phyloP scores from a whole-genome alignment of 2,329 filamentous ascomycete genomes.

The Hypomyces rosellus region DNA sequence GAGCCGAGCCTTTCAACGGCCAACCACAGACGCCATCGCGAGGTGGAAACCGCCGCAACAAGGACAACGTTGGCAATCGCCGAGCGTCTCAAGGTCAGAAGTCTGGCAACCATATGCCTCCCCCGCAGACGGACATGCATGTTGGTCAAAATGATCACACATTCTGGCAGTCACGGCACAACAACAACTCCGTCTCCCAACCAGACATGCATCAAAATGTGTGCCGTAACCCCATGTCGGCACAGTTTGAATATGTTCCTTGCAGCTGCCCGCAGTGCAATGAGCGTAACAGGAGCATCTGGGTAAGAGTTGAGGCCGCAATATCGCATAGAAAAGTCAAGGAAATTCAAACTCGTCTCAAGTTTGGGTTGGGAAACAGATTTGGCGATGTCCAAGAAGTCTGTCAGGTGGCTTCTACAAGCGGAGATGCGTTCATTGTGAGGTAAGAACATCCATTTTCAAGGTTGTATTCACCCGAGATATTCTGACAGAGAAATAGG shows the following conservation, averaged over 20 bases:
- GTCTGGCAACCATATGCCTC: neutral
- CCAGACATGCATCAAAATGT: neutral
- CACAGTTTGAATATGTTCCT: conserved; percentile 19
- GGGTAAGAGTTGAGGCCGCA: conserved; percentile 17
- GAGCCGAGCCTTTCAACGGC: neutral
- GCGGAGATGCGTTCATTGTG: conserved; percentile 20
- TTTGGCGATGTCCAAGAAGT: conserved; percentile 28
- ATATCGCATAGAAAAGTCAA: neutral
- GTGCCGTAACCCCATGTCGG: conserved; percentile 19
- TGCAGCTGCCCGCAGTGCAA: conserved; percentile 26
- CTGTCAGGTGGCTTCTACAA: conserved; percentile 5
- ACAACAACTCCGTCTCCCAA: neutral
- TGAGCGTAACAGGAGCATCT: conserved; percentile 25
- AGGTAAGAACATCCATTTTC: conserved; percentile 17
- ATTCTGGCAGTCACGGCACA: conserved; percentile 2
- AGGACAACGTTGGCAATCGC: neutral
- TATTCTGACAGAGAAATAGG: conserved; percentile 12
- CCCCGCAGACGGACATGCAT: neutral
- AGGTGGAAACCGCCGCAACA: neutral
- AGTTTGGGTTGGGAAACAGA: conserved; percentile 19
- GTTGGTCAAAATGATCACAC: neutral
- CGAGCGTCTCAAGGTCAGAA: conserved; percentile 8
- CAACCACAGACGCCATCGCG: neutral
- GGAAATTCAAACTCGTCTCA: conserved; percentile 25
- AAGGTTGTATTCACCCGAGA: neutral